Conservation (phyloP, 306 rosid species). For the Prunus dulcis region DNA sequence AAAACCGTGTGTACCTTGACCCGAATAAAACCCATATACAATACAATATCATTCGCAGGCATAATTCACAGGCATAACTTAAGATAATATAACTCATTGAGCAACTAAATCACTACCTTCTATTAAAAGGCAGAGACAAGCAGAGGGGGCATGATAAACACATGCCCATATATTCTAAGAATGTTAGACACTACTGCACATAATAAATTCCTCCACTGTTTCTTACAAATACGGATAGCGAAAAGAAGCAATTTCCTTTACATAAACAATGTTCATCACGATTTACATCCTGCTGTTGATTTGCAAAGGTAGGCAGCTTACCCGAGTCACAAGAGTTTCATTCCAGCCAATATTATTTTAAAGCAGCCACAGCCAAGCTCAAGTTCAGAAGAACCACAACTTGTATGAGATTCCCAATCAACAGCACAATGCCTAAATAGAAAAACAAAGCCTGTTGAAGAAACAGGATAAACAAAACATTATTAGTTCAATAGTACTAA, state of each 20-base stretch:
- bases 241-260: constrained; percentile 54
- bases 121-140: constrained; percentile 11
- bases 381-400: constrained; percentile 26
- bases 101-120: constrained; percentile 8
- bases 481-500: neutral
- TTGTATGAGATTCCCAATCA: constrained; percentile 35
- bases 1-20: too few relatives aligned
- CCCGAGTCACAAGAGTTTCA: constrained; percentile 31
- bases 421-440: constrained; percentile 14
- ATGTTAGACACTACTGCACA: constrained; percentile 35
- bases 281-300: constrained; percentile 50
- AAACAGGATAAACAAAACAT: neutral
- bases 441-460: constrained; percentile 18
- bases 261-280: constrained; percentile 43
- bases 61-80: neutral
- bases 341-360: constrained; percentile 35
- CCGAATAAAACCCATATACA: neutral
- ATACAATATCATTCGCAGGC: neutral
- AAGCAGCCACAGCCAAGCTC: constrained; percentile 38
- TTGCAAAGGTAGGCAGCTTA: constrained; percentile 37
- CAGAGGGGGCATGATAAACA: neutral
- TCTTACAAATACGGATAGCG: constrained; percentile 40
- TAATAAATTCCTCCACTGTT: constrained; percentile 31
- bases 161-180: constrained; percentile 23
- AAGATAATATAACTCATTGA: neutral